Conservation (phyloP, 2,329 filamentous ascomycete species). For the Aureobasidium sp. region DNA sequence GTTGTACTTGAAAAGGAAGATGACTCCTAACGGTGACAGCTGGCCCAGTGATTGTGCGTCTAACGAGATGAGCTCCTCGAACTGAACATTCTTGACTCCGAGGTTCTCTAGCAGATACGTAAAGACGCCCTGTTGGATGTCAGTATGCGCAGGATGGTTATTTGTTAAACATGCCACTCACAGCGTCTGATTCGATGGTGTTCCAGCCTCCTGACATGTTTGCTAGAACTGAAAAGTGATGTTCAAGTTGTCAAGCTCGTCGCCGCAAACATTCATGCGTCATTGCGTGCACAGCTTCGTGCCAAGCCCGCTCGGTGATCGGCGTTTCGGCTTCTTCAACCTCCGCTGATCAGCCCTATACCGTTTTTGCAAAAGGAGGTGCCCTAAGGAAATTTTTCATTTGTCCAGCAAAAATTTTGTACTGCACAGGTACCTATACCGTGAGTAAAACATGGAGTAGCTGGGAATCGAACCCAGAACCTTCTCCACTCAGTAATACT, state of each 20-base stretch:
- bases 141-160: neutral
- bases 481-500: constrained; percentile 9
- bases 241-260: neutral
- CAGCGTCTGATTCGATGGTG: constrained; percentile 94
- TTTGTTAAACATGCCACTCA: constrained; percentile 38
- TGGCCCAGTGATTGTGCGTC: constrained; percentile 64
- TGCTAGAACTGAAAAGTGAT: neutral
- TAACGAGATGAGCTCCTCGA: constrained; percentile 88
- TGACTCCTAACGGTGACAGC: constrained; percentile 60
- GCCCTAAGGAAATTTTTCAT: neutral
- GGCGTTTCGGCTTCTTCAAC: neutral
- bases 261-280: constrained; percentile 9
- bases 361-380: neutral
- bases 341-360: neutral
- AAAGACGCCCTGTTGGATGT: constrained; percentile 67
- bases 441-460: neutral
- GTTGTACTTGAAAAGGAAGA: constrained; percentile 97
- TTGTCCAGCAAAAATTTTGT: neutral
- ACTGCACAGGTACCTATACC: neutral
- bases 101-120: constrained; percentile 90
- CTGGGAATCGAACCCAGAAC: constrained; percentile 12
- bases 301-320: constrained; percentile 1
- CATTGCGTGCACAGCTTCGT: neutral
- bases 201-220: constrained; percentile 67
- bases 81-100: constrained; percentile 88